Percentiles rank a stretch among this genome's conserved stretches.
These are phyloP conservation scores for Fusarium sulawesiense DNA, from an alignment of 2,329 filamentous ascomycete genomes.

Conservation along the genomic window DNA sequence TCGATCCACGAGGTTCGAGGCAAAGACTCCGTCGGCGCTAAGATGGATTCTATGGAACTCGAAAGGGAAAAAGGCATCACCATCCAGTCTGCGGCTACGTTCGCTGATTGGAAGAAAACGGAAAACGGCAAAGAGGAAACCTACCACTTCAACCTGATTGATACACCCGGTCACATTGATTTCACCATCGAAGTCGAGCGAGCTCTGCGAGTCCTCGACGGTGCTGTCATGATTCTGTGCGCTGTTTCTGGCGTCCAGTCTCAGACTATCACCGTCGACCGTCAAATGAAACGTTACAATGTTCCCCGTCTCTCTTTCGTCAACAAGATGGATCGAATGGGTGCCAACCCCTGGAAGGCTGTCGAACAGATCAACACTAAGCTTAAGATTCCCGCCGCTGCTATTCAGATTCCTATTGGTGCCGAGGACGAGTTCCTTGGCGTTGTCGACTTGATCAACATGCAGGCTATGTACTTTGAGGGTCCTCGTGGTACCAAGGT, in stretches of 20 bases:
- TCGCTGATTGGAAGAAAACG: slow-evolving; percentile 95
- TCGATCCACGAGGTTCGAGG: slow-evolving; percentile 96
- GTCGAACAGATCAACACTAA: slow-evolving; percentile 98
- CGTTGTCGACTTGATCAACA: slow-evolving; percentile 90
- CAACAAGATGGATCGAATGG: slow-evolving; percentile 99
- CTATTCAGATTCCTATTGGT: slow-evolving; percentile 94
- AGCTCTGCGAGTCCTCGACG: slow-evolving; percentile 92
- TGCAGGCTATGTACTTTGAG: slow-evolving; percentile 94
- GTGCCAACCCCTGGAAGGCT: slow-evolving; percentile 96
- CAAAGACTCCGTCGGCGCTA: slow-evolving; percentile 93
- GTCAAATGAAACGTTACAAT: slow-evolving; percentile 99
- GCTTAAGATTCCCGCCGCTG: slow-evolving; percentile 90
- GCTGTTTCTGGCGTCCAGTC: slow-evolving; percentile 97
- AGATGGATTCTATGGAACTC: slow-evolving; percentile 99
- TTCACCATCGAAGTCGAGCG: slow-evolving; percentile 99
- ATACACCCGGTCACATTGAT: slow-evolving; percentile 98
- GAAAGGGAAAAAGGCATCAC: slow-evolving; percentile 99
- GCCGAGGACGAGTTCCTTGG: slow-evolving; percentile 91
- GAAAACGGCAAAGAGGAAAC: slow-evolving; percentile 86
- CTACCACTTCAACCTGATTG: slow-evolving; percentile 98
- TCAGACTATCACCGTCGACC: slow-evolving; percentile 97
- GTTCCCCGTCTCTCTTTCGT: slow-evolving; percentile 95
- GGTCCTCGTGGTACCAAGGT: slow-evolving; percentile 84
- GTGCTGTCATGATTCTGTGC: slow-evolving; percentile 98
- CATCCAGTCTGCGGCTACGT: slow-evolving; percentile 97